Percentiles rank a stretch among this genome's conserved stretches.
These are phyloP conservation scores for Penicillium robsamsonii DNA, from an alignment of 495 filamentous ascomycete genomes.

Conservation along the genomic window DNA sequence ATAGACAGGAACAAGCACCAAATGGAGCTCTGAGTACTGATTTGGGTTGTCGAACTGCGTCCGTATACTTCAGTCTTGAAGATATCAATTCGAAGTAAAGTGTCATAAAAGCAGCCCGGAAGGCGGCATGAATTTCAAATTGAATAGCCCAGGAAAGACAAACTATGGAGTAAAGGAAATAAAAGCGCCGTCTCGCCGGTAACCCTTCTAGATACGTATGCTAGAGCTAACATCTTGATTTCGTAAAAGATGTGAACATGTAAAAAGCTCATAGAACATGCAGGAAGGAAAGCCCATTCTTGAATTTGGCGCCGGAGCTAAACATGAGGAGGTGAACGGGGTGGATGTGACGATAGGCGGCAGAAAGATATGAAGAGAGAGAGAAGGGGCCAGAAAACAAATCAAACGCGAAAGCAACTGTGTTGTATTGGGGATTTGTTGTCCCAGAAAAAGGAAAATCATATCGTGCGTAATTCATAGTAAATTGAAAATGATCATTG, in stretches of 20 bases:
- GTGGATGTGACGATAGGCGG: background rate
- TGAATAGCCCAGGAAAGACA: background rate
- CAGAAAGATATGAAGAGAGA: background rate
- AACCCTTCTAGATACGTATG: conserved; percentile 4
- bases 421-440: background rate
- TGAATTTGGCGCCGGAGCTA: background rate
- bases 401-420: background rate
- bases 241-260: background rate
- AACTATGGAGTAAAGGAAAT: background rate
- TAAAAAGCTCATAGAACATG: background rate
- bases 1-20: background rate
- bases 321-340: background rate
- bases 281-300: conserved; percentile 1
- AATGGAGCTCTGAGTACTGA: background rate
- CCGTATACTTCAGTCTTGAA: background rate
- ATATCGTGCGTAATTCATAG: conserved; percentile 7
- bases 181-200: background rate
- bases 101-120: background rate
- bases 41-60: background rate
- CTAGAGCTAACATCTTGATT: background rate
- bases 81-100: background rate
- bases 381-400: background rate
- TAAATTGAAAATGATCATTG: background rate
- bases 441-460: background rate
- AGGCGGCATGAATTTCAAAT: background rate